Base-by-base conservation (phyloP, 257 asterid species). In the Salvia miltiorrhiza region DNA sequence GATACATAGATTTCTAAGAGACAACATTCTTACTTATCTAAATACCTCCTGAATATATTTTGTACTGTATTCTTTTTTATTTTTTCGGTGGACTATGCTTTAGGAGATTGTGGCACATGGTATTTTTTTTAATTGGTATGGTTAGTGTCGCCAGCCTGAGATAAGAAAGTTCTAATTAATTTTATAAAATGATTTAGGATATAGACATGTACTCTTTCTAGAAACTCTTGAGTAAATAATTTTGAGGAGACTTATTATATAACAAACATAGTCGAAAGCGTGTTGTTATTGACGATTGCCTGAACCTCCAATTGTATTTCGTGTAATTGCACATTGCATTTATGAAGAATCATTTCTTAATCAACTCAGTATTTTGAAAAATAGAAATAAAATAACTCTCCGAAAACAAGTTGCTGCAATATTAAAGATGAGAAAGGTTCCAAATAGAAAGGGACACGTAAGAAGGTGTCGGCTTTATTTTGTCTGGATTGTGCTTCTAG, bases 401-500 rank as follows among this genome's bases (percentile, higher is more conserved):
- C 32, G 40, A 28, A 33, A 58, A 26, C 54, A 10, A 66, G 0
- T 12, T 20, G 55, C 0, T 2, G 10, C 13, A 41, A 16, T 41
- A 40, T 37, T 21, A 37, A 9, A n/a, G 3, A 48, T 48, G 41
- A 48, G 30, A 73, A 73, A 73, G 62, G n/a, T 73, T 65, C 73
- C 13, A 64, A 63, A 45, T 3, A n/a, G 7, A 4, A 21, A 3
- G 8, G 41, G 41, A 0, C 11, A 2, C 8, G 35, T 12, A 3
- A 57, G 47, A 43, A 4, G 40, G 30, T 52, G 58, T 1, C 9
- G 44, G 57, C 4, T 44, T 55, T 3, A n/a, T 3, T 40, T 41
- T 52, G 14, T 37, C n/a, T n/a, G 33, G 24, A 12, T 19, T 35
- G 3, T 39, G 20, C 54, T 61, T 75, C 79, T 74, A 67, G 78